phyloP scores from a whole-genome alignment of 179 eudicot genomes.

The Monotropa hypopitys region DNA sequence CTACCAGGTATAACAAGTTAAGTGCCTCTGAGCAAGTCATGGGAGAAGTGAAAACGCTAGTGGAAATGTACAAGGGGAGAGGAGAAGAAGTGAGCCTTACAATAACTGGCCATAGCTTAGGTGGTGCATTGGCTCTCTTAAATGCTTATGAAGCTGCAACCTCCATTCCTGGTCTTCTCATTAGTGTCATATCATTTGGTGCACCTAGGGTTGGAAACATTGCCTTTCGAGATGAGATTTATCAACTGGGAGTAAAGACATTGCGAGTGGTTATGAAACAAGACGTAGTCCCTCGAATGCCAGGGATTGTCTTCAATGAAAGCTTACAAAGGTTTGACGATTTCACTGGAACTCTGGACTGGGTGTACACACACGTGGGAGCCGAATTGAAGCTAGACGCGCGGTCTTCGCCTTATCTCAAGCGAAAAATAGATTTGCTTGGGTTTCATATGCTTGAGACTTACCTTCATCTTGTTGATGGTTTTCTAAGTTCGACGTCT shows the following conservation, averaged over 20 bases:
- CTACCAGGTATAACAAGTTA: conserved; percentile 49
- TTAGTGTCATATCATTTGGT: conserved; percentile 60
- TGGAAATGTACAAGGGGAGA: conserved; percentile 22
- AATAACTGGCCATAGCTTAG: conserved; percentile 65
- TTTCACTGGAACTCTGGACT: conserved; percentile 44
- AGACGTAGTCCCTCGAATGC: conserved; percentile 56
- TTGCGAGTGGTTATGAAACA: conserved; percentile 45
- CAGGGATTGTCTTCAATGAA: conserved; percentile 57
- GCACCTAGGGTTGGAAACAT: conserved; percentile 74
- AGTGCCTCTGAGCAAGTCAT: conserved; percentile 70
- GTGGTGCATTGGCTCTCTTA: conserved; percentile 58
- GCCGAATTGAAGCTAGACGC: conserved; percentile 54
- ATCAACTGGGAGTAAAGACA: conserved; percentile 44
- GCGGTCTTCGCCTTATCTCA: conserved; percentile 47
- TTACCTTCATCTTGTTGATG: conserved; percentile 59
- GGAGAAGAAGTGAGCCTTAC: conserved; percentile 58
- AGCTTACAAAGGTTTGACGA: conserved; percentile 48
- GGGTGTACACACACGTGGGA: conserved; percentile 73
- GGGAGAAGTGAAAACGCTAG: conserved; percentile 31
- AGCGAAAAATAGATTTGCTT: conserved; percentile 40
- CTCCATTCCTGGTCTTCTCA: conserved; percentile 25
- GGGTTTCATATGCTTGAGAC: conserved; percentile 72
- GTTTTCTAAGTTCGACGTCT: conserved; percentile 22
- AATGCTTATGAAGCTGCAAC: conserved; percentile 57
- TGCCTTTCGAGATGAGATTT: conserved; percentile 51